A percentile compares a stretch with the other conserved stretches of the same genome.
Evolutionary conservation across 202 grass and related monocot species (phyloP).

Genomic region (Setaria viridis): DNA sequence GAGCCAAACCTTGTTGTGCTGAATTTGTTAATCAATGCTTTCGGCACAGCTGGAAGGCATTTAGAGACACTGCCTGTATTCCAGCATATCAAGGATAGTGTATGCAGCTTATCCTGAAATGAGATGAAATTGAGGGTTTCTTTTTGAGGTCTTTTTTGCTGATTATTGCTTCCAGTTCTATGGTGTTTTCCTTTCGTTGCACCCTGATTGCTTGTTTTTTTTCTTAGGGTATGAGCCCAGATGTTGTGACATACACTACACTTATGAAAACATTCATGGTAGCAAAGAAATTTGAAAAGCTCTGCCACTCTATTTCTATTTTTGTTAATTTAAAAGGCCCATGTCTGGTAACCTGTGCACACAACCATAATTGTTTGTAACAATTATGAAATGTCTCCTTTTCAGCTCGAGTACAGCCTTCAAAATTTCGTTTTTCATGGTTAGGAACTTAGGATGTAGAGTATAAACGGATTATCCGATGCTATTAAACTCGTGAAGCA

Average conservation of each 20-base stretch:
- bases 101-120: conserved; percentile 57
- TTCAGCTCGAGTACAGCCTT: not conserved
- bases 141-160: not conserved
- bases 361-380: not conserved
- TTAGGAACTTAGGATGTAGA: not conserved
- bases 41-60: conserved; percentile 80
- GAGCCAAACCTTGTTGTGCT: conserved; percentile 93
- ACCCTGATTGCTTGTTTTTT: not conserved
- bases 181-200: conserved; percentile 34
- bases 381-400: not conserved
- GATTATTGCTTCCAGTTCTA: conserved; percentile 35
- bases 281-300: conserved; percentile 88
- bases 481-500: not conserved
- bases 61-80: conserved; percentile 79
- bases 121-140: not conserved
- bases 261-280: conserved; percentile 97
- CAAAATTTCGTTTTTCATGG: not conserved
- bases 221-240: conserved; percentile 83
- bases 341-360: not conserved
- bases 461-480: not conserved
- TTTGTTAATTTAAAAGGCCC: conserved; percentile 18
- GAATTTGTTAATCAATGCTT: conserved; percentile 94
- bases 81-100: conserved; percentile 93
- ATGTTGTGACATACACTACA: conserved; percentile 92
- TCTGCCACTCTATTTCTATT: conserved; percentile 28